Conservation (phyloP, 176 grass and related monocot genomes). For the Calamus simplicifolius region DNA sequence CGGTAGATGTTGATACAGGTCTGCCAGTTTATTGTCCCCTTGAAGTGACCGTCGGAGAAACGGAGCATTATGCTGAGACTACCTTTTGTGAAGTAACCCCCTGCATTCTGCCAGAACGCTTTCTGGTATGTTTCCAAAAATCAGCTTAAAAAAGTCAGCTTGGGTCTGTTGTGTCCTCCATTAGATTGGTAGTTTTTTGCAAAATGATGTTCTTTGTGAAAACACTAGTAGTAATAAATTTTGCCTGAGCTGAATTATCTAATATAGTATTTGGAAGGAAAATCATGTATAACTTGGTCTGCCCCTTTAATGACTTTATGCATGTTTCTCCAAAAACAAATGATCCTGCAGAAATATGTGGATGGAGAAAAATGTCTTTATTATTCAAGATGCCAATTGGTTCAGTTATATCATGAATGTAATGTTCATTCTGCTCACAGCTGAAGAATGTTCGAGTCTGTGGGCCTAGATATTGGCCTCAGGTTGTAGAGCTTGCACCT, state of each 20-base stretch:
- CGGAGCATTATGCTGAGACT: slow-evolving; percentile 80
- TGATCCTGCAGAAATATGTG: not conserved
- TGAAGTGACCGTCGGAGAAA: slow-evolving; percentile 81
- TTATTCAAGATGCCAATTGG: not conserved
- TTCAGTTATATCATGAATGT: not conserved
- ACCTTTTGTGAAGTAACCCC: slow-evolving; percentile 86
- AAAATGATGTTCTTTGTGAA: no score
- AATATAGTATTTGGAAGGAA: no score
- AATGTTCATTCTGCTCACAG: slow-evolving; percentile 34
- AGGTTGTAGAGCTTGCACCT: slow-evolving; percentile 60
- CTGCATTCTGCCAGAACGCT: slow-evolving; percentile 91
- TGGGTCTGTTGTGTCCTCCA: no score
- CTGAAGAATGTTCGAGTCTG: slow-evolving; percentile 81
- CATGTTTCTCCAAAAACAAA: no score
- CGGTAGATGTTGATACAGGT: slow-evolving; percentile 82
- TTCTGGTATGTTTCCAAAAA: slow-evolving; percentile 46
- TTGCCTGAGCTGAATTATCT: no score
- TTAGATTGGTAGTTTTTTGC: no score
- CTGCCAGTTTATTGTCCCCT: slow-evolving; percentile 90
- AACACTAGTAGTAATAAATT: no score
- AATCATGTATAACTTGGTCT: no score
- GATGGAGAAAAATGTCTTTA: not conserved
- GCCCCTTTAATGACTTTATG: no score
- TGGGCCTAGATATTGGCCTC: slow-evolving; percentile 95
- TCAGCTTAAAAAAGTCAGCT: no score